Base-by-base conservation (phyloP, 768 basidiomycete genomes). In the Boletus edulis region DNA sequence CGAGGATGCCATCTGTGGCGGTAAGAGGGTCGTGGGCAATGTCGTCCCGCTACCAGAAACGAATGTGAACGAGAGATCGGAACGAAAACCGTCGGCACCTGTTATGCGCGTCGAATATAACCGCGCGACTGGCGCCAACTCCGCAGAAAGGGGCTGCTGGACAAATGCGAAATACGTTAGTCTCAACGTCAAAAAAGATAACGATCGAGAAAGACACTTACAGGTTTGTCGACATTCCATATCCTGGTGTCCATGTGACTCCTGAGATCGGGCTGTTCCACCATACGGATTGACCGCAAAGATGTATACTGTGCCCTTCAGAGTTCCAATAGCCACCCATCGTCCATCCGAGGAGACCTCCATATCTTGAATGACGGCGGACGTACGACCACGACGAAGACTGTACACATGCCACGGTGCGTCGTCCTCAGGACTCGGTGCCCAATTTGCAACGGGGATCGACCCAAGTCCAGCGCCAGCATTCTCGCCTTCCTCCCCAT, bases 201-300 rank as follows among this genome's bases (percentile, higher is more conserved):
- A 29, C 8, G 38, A 39, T 48, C 37, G 22, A 7, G 10, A 40
- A 17, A 37, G 29, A 49, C 5, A 52, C 78, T 75, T 56, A 73
- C 85, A 40, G 81, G 60, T 46, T 78, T 76, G 5, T 72, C 68
- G 3, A 71, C 69, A 59, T 91, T 87, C 64, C 73, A 67, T 0
- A 90, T 84, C 62, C 73, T 73, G 7, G 80, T 82, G 37, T 80
- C 76, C 51, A 85, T 60, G 70, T 89, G 85, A 46, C 87, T 85
- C 34, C 68, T 67, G 32, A 81, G 70, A 71, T 91, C 85, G 2
- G 86, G 75, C 34, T 75, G 75, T 4, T n/a, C 91, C 87, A 1
- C 89, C 91, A 54, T 85, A 85, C 5, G 89, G 89, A 66, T 91
- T 88, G 9, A 85, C 75, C 9, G 86, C 81, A 64, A 91, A 93